phyloP scores from a whole-genome alignment of 305 asterid genomes.

The Salvia sclarea region DNA sequence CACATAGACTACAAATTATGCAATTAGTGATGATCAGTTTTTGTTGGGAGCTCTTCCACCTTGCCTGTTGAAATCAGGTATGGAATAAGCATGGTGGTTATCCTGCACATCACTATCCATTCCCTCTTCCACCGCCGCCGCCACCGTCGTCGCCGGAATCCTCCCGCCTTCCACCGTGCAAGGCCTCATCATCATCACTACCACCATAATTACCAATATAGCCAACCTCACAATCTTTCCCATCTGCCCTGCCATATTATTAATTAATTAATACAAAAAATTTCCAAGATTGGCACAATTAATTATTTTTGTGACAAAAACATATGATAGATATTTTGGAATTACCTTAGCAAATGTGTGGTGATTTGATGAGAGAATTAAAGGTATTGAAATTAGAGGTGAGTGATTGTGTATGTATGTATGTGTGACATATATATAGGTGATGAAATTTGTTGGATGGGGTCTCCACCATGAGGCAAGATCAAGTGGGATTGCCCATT shows the following conservation, averaged over 20 bases:
- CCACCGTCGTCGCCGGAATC: not conserved
- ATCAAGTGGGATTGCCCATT: constrained; percentile 42
- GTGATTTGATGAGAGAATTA: not conserved
- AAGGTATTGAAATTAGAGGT: not conserved
- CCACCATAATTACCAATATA: constrained; percentile 18
- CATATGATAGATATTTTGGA: not conserved
- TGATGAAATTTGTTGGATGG: constrained; percentile 29
- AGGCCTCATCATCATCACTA: constrained; percentile 22
- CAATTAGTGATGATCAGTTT: constrained; percentile 21
- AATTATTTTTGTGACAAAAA: not conserved
- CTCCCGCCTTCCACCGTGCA: constrained; percentile 27
- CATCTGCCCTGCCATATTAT: constrained; percentile 7
- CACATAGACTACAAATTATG: no score
- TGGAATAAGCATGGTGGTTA: constrained; percentile 39
- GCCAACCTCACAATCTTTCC: constrained; percentile 18
- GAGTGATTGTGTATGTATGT: not conserved
- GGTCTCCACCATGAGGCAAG: constrained; percentile 47
- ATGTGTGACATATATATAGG: not conserved
- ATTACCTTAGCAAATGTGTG: not conserved
- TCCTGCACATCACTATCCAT: constrained; percentile 26
- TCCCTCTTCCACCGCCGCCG: not conserved
- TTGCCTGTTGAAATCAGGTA: constrained; percentile 36
- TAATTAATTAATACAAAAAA: no score
- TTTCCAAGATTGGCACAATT: not conserved
- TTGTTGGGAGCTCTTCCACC: constrained; percentile 28